These are phyloP conservation scores for Gossypium laxum DNA, from an alignment of 441 rosid species.

Conservation along the genomic window DNA sequence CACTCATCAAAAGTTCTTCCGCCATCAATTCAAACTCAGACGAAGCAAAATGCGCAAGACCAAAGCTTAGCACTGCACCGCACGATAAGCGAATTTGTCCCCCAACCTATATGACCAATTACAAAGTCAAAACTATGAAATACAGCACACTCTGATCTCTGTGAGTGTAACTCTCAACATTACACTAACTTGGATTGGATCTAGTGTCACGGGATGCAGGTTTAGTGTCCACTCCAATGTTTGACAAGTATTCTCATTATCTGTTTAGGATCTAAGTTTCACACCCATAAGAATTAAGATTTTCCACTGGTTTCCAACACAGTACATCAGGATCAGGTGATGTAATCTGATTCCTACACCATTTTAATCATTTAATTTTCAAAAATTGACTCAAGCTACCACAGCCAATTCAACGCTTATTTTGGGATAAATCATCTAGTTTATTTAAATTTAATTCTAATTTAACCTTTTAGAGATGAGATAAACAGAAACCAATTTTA, in stretches of 20 bases:
- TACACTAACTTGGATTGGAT: background rate
- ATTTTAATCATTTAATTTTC: background rate
- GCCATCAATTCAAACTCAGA: constrained; percentile 88
- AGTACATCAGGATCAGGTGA: background rate
- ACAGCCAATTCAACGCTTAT: background rate
- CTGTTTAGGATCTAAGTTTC: background rate
- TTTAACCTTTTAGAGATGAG: background rate
- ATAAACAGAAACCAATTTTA: background rate
- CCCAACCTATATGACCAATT: constrained; percentile 36
- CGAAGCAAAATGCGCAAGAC: constrained; percentile 63
- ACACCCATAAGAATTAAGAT: background rate
- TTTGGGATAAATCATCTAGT: background rate
- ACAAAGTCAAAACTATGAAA: constrained; percentile 3
- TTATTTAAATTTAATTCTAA: background rate
- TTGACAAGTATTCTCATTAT: background rate
- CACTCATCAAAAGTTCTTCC: constrained; percentile 81
- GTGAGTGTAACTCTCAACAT: background rate
- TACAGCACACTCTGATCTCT: background rate
- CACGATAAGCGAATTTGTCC: constrained; percentile 59
- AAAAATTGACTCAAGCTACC: background rate
- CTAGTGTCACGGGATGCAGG: background rate
- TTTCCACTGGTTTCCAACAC: background rate
- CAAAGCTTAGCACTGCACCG: constrained; percentile 69
- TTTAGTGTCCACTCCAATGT: background rate
- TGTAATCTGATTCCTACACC: background rate